These are phyloP conservation scores for Croton setiger DNA, from an alignment of 441 rosid genomes.

Conservation along the genomic window DNA sequence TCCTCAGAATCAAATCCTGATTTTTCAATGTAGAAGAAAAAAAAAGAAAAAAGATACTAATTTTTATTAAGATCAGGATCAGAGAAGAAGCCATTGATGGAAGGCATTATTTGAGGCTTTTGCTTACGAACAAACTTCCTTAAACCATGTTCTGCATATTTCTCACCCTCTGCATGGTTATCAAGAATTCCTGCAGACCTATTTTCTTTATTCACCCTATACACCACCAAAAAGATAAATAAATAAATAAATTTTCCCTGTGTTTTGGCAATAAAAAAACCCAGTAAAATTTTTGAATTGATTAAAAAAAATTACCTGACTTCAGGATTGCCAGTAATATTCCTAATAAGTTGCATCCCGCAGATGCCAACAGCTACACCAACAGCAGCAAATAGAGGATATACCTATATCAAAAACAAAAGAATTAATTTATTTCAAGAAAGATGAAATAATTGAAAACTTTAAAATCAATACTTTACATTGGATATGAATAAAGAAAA, in stretches of 20 bases:
- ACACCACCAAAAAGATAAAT: neutral
- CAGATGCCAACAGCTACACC: constrained; percentile 57
- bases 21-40: no score
- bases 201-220: constrained; percentile 52
- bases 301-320: constrained; percentile 43
- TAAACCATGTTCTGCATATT: constrained; percentile 44
- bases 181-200: constrained; percentile 59
- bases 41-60: no score
- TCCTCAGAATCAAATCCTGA: neutral
- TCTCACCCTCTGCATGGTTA: constrained; percentile 55
- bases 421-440: neutral
- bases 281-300: neutral
- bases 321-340: constrained; percentile 52
- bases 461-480: neutral
- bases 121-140: constrained; percentile 44
- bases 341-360: constrained; percentile 50
- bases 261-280: no score
- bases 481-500: neutral
- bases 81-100: constrained; percentile 56
- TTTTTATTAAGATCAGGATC: constrained; percentile 32
- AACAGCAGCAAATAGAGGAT: constrained; percentile 49
- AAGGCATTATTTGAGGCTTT: constrained; percentile 56
- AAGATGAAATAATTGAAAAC: neutral
- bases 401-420: constrained; percentile 33
- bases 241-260: no score